These are phyloP conservation scores for Cladorrhinum sp. DNA, from an alignment of 2,329 filamentous ascomycete genomes.

Conservation along the genomic window DNA sequence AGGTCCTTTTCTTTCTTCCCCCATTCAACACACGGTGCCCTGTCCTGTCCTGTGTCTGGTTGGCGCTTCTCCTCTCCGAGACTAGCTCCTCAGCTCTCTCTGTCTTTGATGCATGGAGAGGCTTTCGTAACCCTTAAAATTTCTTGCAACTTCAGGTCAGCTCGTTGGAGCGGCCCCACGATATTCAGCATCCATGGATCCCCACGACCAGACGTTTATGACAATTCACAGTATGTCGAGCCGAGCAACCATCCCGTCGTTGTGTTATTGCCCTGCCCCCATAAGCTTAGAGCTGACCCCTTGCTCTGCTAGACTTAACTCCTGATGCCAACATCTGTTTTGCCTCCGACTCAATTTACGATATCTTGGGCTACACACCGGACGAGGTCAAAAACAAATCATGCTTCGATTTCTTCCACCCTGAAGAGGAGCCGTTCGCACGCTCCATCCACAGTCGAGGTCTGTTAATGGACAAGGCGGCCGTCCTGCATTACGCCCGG, in stretches of 20 bases:
- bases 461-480: slow-evolving; percentile 76
- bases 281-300: slow-evolving; percentile 14
- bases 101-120: slow-evolving; percentile 25
- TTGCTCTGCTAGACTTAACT: slow-evolving; percentile 57
- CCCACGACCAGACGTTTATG: slow-evolving; percentile 84
- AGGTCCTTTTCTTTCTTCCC: slow-evolving; percentile 3
- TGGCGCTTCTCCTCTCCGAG: slow-evolving; percentile 19
- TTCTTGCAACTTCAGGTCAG: slow-evolving; percentile 19
- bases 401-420: slow-evolving; percentile 83
- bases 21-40: slow-evolving; percentile 9
- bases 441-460: slow-evolving; percentile 69
- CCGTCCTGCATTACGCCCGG: slow-evolving; percentile 75
- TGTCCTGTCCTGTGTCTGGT: slow-evolving; percentile 13
- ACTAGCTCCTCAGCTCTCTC: slow-evolving; percentile 16
- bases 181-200: slow-evolving; percentile 56
- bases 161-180: slow-evolving; percentile 24
- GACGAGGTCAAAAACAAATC: slow-evolving; percentile 73
- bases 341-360: slow-evolving; percentile 76
- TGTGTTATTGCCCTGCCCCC: not conserved
- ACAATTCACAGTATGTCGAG: slow-evolving; percentile 74
- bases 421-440: slow-evolving; percentile 74
- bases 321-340: slow-evolving; percentile 77
- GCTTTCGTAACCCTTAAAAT: slow-evolving; percentile 17
- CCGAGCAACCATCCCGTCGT: not conserved
- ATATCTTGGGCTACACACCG: slow-evolving; percentile 77